Evolutionary conservation across 2,329 filamentous ascomycete species (phyloP).

Genomic region (Aspergillus tanneri): DNA sequence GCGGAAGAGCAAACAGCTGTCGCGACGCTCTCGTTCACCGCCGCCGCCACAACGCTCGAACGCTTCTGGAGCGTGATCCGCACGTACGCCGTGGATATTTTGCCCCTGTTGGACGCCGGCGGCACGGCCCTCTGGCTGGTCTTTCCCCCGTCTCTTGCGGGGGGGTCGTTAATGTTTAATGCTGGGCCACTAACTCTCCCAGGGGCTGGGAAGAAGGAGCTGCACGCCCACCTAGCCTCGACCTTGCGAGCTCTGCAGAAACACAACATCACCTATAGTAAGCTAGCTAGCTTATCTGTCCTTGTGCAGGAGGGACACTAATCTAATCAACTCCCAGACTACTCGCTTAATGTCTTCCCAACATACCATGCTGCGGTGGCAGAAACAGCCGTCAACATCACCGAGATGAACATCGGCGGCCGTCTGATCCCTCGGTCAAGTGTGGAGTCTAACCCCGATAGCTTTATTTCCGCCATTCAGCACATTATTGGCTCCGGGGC

Average conservation of each 20-base stretch:
- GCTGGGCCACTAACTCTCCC: constrained; percentile 50
- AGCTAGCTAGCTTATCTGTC: constrained; percentile 13
- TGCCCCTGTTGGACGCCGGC: constrained; percentile 51
- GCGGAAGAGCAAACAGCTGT: constrained; percentile 44
- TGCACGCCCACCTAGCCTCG: constrained; percentile 46
- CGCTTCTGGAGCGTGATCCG: constrained; percentile 53
- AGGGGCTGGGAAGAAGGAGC: constrained; percentile 44
- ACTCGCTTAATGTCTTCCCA: constrained; percentile 14
- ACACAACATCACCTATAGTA: constrained; percentile 32
- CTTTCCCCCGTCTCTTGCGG: not conserved
- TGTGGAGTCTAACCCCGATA: constrained; percentile 5
- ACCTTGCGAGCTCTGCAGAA: constrained; percentile 43
- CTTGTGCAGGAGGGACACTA: not conserved
- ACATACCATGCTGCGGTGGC: constrained; percentile 65
- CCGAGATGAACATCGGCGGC: constrained; percentile 18
- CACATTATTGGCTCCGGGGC: constrained; percentile 6
- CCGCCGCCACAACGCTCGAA: constrained; percentile 35
- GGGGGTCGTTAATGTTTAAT: constrained; percentile 48
- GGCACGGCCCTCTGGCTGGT: constrained; percentile 51
- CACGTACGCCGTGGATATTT: constrained; percentile 46
- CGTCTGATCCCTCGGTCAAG: constrained; percentile 19
- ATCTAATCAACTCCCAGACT: constrained; percentile 9
- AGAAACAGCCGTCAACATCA: constrained; percentile 53
- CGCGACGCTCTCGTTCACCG: constrained; percentile 45
- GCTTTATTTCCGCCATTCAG: constrained; percentile 4